phyloP scores from a whole-genome alignment of 768 basidiomycete species.

The Pulveroboletus ravenelii region DNA sequence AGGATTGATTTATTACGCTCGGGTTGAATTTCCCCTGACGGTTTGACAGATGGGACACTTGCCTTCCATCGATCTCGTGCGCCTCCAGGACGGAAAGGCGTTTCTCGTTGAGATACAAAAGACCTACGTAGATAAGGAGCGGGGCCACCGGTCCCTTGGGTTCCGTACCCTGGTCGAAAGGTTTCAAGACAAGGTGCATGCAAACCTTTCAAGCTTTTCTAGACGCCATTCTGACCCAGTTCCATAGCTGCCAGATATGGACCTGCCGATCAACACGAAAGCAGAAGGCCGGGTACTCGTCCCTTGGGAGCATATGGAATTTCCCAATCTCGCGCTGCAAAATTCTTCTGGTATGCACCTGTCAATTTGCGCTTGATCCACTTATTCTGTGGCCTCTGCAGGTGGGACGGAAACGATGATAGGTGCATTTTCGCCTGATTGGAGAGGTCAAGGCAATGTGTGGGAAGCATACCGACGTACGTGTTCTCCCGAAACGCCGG shows the following conservation, averaged over 20 bases:
- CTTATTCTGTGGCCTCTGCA: slow-evolving; percentile 11
- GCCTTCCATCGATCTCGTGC: slow-evolving; percentile 84
- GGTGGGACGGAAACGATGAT: slow-evolving; percentile 54
- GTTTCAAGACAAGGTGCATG: slow-evolving; percentile 58
- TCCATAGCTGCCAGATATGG: slow-evolving; percentile 82
- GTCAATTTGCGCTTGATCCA: neutral
- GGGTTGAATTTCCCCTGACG: neutral
- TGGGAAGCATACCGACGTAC: slow-evolving; percentile 97
- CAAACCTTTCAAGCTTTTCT: neutral
- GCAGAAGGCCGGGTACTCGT: slow-evolving; percentile 92
- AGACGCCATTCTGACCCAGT: neutral
- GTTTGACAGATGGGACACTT: slow-evolving; percentile 59
- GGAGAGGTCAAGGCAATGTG: slow-evolving; percentile 76
- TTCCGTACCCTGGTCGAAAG: slow-evolving; percentile 71
- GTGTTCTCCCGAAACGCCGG: slow-evolving; percentile 71
- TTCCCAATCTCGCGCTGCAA: slow-evolving; percentile 61
- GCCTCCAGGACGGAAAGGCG: slow-evolving; percentile 62
- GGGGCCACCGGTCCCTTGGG: slow-evolving; percentile 72
- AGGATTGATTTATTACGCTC: neutral
- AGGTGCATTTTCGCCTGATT: slow-evolving; percentile 74
- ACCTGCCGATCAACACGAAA: slow-evolving; percentile 89
- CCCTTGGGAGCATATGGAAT: slow-evolving; percentile 81
- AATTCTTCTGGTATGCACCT: slow-evolving; percentile 29
- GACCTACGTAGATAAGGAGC: slow-evolving; percentile 56
- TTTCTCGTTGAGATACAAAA: slow-evolving; percentile 54